A percentile compares a stretch with the other conserved stretches of the same genome.
phyloP scores from a whole-genome alignment of 2,329 filamentous ascomycete species.

The Neodidymelliopsis sp. region DNA sequence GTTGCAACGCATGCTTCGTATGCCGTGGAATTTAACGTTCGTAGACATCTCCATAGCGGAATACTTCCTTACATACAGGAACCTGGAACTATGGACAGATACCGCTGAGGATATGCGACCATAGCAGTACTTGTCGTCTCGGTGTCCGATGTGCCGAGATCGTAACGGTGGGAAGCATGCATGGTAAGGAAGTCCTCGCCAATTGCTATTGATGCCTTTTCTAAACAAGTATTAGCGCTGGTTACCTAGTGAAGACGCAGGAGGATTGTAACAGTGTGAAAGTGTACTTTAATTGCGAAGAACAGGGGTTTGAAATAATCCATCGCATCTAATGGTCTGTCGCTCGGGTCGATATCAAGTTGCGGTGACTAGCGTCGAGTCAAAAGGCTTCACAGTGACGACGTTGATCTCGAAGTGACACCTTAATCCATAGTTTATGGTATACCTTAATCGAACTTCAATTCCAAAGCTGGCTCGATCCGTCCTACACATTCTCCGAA shows the following conservation, averaged over 20 bases:
- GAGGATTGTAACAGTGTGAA: no score
- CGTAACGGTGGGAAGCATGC: neutral
- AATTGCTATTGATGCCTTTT: neutral
- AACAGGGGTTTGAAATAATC: no score
- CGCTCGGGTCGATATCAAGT: neutral
- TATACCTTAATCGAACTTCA: constrained; percentile 26
- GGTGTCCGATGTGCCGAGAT: neutral
- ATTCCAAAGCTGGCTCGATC: constrained; percentile 56
- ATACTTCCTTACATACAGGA: constrained; percentile 8
- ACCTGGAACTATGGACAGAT: neutral
- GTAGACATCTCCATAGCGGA: neutral
- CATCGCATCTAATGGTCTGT: no score
- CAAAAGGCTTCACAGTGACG: neutral
- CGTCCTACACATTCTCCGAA: constrained; percentile 76
- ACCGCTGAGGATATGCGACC: neutral
- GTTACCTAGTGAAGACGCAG: no score
- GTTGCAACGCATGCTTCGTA: constrained; percentile 6
- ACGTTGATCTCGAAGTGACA: no score
- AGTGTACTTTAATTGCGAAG: no score
- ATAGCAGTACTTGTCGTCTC: neutral
- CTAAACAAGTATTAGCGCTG: neutral
- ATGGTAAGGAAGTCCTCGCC: neutral
- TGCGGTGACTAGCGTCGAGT: neutral
- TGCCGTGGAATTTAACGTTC: neutral
- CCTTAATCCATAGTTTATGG: neutral